These are phyloP conservation scores for Phytophthora pseudosyringae DNA, from an alignment of 352 stramenopile genomes.

Conservation along the genomic window DNA sequence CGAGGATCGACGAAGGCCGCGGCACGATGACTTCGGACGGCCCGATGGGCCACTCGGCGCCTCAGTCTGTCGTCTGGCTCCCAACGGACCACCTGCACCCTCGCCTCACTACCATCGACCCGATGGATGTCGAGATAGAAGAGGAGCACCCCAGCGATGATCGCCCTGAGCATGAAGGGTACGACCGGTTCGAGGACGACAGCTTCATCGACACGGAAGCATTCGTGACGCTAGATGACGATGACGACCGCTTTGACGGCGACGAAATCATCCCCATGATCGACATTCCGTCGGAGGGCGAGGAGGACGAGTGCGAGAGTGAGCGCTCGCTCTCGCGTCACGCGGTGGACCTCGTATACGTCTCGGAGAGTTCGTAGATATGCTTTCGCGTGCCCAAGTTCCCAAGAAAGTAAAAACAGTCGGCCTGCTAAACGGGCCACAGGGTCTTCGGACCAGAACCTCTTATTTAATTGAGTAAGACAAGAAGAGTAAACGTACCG, in stretches of 20 bases:
- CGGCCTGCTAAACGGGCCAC: conserved; percentile 5
- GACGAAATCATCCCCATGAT: conserved; percentile 44
- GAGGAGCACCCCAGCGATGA: conserved; percentile 16
- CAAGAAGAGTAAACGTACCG: conserved; percentile 8
- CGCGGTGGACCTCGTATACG: conserved; percentile 28
- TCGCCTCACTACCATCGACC: conserved; percentile 21
- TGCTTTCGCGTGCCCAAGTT: too few species aligned
- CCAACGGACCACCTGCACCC: conserved; percentile 37
- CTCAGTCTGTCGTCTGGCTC: conserved; percentile 36
- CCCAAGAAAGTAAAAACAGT: neutral
- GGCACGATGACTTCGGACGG: conserved; percentile 47
- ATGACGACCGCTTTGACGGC: conserved; percentile 25
- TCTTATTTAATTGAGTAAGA: conserved; percentile 39
- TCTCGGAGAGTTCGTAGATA: conserved; percentile 23
- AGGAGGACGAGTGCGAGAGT: conserved; percentile 42
- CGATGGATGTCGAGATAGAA: conserved; percentile 27
- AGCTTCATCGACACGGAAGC: conserved; percentile 38
- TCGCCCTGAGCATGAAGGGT: conserved; percentile 11
- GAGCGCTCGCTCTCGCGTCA: conserved; percentile 12
- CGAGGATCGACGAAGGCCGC: conserved; percentile 42
- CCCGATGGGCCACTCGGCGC: conserved; percentile 20
- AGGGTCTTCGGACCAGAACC: conserved; percentile 18
- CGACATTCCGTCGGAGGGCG: conserved; percentile 42
- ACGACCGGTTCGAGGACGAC: conserved; percentile 28
- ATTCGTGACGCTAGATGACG: conserved; percentile 39